Evolutionary conservation across 108 stramenopile species (phyloP), one percentile per base, ranked within the genome.

Genomic region (Schizochytrium sp.): DNA sequence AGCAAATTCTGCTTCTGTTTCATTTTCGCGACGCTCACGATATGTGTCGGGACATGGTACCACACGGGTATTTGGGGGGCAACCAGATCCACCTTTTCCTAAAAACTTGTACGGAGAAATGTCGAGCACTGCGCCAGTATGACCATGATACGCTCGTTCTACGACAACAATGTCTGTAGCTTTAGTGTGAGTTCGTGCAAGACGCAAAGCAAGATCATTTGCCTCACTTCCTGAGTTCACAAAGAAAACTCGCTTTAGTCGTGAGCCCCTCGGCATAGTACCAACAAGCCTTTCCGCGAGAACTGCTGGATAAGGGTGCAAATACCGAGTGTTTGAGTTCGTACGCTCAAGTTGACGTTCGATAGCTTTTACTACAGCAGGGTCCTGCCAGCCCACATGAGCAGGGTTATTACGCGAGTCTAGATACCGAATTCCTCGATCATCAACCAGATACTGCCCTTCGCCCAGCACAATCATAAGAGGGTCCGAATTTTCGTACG

Each of bases 161-260:
- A 99, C 61, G 3, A 88, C 89, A 55, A 92, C 92, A 7, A 42
- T 4, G 10, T 88, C 87, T 8, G 87, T 15, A 38, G 55, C 42
- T 4, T 10, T 3, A 41, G 89, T 89, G 60, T 89, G 59, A 42
- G 95, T 95, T n/a, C 96, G 91, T 15, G 97, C 97, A 72, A 99
- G 91, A 64, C 98, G 96, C 41, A 99, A 88, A 17, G 98, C 98
- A 88, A 99, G 93, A 90, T 99, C 98, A 92, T 99, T 99, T 19
- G 98, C 98, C 92, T 99, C 98, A 69, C 93, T 96, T 1, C 98
- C 98, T 46, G 95, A 95, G 91, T 98, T 98, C 64, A 98, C 97
- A 89, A 98, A 96, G 72, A 96, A 97, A 5, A 97, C 96, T 13
- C 92, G 50, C 17, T 7, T 83, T 12, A 83, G 46, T 47, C 38